phyloP scores from a whole-genome alignment of 2,329 filamentous ascomycete species.

The Colletotrichum zoysiae region DNA sequence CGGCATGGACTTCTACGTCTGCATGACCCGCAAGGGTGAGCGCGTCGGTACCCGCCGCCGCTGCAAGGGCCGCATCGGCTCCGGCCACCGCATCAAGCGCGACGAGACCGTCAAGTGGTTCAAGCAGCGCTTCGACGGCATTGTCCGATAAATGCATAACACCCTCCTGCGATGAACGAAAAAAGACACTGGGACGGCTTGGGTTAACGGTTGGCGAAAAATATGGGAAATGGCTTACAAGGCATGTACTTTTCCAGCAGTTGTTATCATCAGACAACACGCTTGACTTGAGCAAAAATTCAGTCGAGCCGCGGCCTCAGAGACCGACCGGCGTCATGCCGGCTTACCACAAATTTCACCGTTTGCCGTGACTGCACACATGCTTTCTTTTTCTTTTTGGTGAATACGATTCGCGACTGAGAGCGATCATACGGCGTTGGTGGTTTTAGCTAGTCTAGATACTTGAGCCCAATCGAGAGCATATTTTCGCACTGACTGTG shows the following conservation, averaged over 20 bases:
- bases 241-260: conserved; percentile 55
- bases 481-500: not conserved
- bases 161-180: conserved; percentile 28
- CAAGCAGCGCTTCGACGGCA: conserved; percentile 92
- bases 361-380: conserved; percentile 52
- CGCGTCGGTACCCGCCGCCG: conserved; percentile 96
- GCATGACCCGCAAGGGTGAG: conserved; percentile 99
- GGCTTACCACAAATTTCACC: conserved; percentile 61
- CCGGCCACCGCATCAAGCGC: conserved; percentile 93
- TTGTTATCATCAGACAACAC: conserved; percentile 59
- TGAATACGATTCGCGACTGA: not conserved
- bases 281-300: conserved; percentile 64
- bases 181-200: conserved; percentile 40
- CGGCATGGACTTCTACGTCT: conserved; percentile 99
- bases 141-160: conserved; percentile 85
- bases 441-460: conserved; percentile 19
- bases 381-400: conserved; percentile 4
- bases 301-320: conserved; percentile 77
- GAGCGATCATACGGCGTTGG: conserved; percentile 19
- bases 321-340: conserved; percentile 79
- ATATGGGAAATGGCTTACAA: conserved; percentile 50
- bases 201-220: conserved; percentile 51
- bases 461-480: conserved; percentile 28
- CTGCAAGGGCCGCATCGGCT: conserved; percentile 86
- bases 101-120: conserved; percentile 98